Percentiles rank a stretch among this genome's conserved stretches.
Evolutionary conservation across 495 filamentous ascomycete species (phyloP).

Genomic region (Talaromyces thailandensis): DNA sequence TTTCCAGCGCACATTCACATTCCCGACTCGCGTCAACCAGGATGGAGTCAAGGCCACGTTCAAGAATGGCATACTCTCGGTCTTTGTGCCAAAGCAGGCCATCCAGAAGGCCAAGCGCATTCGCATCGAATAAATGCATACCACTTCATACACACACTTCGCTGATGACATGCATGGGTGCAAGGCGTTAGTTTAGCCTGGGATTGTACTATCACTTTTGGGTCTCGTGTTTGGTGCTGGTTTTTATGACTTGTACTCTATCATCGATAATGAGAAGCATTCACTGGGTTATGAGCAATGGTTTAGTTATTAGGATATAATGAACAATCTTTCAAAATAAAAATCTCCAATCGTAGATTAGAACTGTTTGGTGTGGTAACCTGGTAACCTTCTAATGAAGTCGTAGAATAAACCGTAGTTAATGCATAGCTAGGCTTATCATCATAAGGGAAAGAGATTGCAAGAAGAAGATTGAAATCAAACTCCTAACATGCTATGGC

Average conservation of each 20-base stretch:
- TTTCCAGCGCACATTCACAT: constrained; percentile 72
- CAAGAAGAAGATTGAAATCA: neutral
- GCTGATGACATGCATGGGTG: neutral
- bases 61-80: constrained; percentile 64
- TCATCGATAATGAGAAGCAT: neutral
- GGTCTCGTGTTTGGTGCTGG: neutral
- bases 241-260: neutral
- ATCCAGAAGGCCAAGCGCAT: constrained; percentile 45
- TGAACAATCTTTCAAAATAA: neutral
- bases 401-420: neutral
- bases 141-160: neutral
- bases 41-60: constrained; percentile 66
- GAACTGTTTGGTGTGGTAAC: neutral
- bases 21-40: constrained; percentile 66
- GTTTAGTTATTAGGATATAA: neutral
- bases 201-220: neutral
- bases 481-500: neutral
- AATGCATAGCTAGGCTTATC: neutral
- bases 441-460: neutral
- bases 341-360: neutral
- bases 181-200: neutral
- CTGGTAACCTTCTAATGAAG: neutral
- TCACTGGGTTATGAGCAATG: neutral
- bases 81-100: constrained; percentile 69
- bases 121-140: constrained; percentile 39